Percentiles rank a stretch among this genome's conserved stretches.
These are phyloP conservation scores for Sclerotinia subarctica DNA, from an alignment of 2,329 filamentous ascomycete species.

Conservation along the genomic window DNA sequence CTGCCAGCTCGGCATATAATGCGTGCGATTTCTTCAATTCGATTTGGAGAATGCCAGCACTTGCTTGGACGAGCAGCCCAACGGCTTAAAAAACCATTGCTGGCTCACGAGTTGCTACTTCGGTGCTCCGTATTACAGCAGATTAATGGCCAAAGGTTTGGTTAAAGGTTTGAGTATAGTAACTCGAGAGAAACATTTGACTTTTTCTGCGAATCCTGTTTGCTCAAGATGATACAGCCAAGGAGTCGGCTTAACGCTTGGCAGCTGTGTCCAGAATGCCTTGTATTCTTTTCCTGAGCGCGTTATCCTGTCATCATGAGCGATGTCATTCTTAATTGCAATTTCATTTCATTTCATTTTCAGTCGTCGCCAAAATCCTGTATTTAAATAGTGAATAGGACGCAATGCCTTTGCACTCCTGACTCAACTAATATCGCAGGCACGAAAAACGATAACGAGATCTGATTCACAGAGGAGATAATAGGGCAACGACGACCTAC, in stretches of 20 bases:
- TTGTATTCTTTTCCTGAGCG: neutral
- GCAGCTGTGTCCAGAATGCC: slow-evolving; percentile 16
- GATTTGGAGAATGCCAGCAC: neutral
- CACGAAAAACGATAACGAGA: neutral
- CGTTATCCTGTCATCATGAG: neutral
- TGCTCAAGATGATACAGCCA: slow-evolving; percentile 8
- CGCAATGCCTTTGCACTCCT: neutral
- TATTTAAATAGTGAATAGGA: neutral
- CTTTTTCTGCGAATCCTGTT: neutral
- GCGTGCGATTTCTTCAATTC: neutral
- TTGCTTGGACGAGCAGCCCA: neutral
- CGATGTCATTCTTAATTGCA: slow-evolving; percentile 6
- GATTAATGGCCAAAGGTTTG: neutral
- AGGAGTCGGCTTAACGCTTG: slow-evolving; percentile 16
- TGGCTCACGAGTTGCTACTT: neutral
- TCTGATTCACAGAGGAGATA: neutral
- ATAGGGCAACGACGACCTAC: neutral
- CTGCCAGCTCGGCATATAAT: neutral
- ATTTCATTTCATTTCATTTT: neutral
- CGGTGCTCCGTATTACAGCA: neutral
- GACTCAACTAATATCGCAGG: slow-evolving; percentile 7
- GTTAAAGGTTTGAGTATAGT: neutral
- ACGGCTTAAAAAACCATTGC: neutral
- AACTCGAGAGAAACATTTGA: neutral
- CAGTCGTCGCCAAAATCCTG: neutral